Conservation (phyloP, 768 basidiomycete species). For the Phylloporus arenicola region DNA sequence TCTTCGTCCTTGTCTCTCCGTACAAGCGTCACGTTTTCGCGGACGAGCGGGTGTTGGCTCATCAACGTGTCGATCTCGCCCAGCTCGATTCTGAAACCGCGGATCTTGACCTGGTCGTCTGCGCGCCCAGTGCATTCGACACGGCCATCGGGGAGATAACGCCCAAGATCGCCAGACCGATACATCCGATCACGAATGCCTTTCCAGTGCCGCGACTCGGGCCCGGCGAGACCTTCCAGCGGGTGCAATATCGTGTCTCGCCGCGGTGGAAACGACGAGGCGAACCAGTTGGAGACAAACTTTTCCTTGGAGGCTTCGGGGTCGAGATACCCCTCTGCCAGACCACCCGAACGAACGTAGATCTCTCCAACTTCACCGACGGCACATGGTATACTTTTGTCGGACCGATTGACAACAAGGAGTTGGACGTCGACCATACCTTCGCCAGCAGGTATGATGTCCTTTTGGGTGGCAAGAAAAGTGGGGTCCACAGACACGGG, state of each 20-base stretch:
- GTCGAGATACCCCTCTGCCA: conserved; percentile 94
- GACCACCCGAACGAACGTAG: conserved; percentile 92
- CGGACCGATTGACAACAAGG: conserved; percentile 87
- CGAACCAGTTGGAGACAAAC: conserved; percentile 95
- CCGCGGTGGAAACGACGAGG: conserved; percentile 40
- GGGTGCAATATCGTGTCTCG: conserved; percentile 73
- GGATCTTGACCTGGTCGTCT: conserved; percentile 98
- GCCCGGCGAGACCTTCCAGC: conserved; percentile 47
- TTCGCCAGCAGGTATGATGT: conserved; percentile 94
- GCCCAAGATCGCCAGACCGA: conserved; percentile 91
- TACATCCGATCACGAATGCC: conserved; percentile 98
- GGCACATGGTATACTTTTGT: conserved; percentile 80
- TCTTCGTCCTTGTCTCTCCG: conserved; percentile 98
- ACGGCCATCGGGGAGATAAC: conserved; percentile 85
- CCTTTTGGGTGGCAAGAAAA: conserved; percentile 91
- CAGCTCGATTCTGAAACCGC: conserved; percentile 97
- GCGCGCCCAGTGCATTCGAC: conserved; percentile 97
- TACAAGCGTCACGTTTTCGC: conserved; percentile 98
- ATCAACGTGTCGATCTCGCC: conserved; percentile 98
- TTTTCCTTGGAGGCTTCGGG: conserved; percentile 78
- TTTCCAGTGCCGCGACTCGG: conserved; percentile 83
- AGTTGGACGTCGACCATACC: conserved; percentile 99
- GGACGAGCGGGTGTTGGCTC: conserved; percentile 83
- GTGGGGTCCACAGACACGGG: conserved; percentile 77
- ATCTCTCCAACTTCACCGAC: conserved; percentile 98